These are phyloP conservation scores for Clarireedia homoeocarpa DNA, from an alignment of 2,329 filamentous ascomycete species.

Conservation along the genomic window DNA sequence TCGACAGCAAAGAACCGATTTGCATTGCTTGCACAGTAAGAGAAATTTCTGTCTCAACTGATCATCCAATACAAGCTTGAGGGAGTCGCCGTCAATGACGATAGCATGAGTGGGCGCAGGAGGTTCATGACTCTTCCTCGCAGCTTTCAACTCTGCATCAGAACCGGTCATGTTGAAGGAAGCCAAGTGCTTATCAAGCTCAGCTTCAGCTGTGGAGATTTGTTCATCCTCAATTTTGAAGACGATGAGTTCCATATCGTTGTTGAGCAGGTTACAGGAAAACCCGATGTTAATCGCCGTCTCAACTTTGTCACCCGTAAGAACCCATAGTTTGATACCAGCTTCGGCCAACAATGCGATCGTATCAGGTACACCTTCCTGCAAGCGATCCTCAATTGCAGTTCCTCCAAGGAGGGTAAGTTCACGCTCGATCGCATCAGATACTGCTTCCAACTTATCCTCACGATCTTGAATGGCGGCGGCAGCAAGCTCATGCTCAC, in stretches of 20 bases:
- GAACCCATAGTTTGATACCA: conserved; percentile 96
- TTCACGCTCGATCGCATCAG: conserved; percentile 85
- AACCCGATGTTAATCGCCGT: conserved; percentile 99
- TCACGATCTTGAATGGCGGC: conserved; percentile 79
- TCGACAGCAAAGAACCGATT: conserved; percentile 91
- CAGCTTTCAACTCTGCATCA: conserved; percentile 73
- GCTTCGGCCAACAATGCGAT: conserved; percentile 86
- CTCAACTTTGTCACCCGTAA: conserved; percentile 97
- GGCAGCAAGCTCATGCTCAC: conserved; percentile 79
- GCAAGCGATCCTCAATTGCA: conserved; percentile 92
- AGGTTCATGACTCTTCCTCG: conserved; percentile 76
- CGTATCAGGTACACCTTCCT: conserved; percentile 94
- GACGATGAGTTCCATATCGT: conserved; percentile 94
- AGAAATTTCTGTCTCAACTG: conserved; percentile 84
- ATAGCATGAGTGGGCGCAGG: conserved; percentile 84
- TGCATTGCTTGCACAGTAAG: conserved; percentile 92
- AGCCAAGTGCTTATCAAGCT: conserved; percentile 66
- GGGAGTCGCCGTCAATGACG: conserved; percentile 88
- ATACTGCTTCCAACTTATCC: conserved; percentile 83
- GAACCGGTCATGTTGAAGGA: conserved; percentile 74
- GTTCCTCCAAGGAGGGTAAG: conserved; percentile 85
- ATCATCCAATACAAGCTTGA: conserved; percentile 81
- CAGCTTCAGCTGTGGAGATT: conserved; percentile 51
- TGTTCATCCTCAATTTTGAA: conserved; percentile 77
- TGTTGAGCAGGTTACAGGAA: conserved; percentile 94